Conservation (phyloP, 306 rosid genomes). For the Citrullus mucosospermus region DNA sequence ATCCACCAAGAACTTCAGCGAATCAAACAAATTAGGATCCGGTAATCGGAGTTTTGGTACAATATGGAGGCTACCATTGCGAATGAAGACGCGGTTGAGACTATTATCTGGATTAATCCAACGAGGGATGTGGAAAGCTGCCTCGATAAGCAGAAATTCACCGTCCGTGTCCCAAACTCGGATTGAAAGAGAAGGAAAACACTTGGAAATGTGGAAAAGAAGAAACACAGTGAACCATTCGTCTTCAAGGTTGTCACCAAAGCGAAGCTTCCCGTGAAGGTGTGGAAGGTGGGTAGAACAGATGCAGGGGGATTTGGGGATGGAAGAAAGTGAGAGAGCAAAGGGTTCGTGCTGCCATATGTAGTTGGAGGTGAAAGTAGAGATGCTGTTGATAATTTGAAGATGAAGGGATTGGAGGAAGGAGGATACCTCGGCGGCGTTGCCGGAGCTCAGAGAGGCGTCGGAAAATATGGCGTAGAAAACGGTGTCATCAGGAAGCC, state of each 20-base stretch:
- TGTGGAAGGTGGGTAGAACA: slow-evolving; percentile 51
- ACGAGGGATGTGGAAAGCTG: slow-evolving; percentile 91
- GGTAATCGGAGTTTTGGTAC: slow-evolving; percentile 33
- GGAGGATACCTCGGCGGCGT: slow-evolving; percentile 8
- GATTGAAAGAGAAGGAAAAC: slow-evolving; percentile 52
- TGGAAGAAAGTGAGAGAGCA: slow-evolving; percentile 42
- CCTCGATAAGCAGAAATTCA: slow-evolving; percentile 83
- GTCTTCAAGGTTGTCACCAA: slow-evolving; percentile 75
- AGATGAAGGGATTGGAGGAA: slow-evolving; percentile 72
- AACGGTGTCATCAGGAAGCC: slow-evolving; percentile 68
- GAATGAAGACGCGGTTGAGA: slow-evolving; percentile 59
- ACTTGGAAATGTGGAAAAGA: slow-evolving; percentile 47
- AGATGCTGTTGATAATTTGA: slow-evolving; percentile 40
- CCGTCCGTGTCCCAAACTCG: slow-evolving; percentile 91
- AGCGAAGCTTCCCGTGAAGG: slow-evolving; percentile 83
- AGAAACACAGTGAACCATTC: slow-evolving; percentile 92
- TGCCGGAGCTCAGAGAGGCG: slow-evolving; percentile 11
- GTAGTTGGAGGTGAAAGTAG: slow-evolving; percentile 50
- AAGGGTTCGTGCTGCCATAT: slow-evolving; percentile 91
- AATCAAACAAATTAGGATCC: slow-evolving; percentile 36
- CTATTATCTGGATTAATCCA: slow-evolving; percentile 82
- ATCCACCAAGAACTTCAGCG: slow-evolving; percentile 34
- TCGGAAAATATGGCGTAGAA: slow-evolving; percentile 70
- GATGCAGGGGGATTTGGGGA: slow-evolving; percentile 36
- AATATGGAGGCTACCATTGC: slow-evolving; percentile 43